A percentile compares a stretch with the other conserved stretches of the same genome.
Conservation (phyloP, 257 asterid genomes). For the Leonotis leonurus region DNA sequence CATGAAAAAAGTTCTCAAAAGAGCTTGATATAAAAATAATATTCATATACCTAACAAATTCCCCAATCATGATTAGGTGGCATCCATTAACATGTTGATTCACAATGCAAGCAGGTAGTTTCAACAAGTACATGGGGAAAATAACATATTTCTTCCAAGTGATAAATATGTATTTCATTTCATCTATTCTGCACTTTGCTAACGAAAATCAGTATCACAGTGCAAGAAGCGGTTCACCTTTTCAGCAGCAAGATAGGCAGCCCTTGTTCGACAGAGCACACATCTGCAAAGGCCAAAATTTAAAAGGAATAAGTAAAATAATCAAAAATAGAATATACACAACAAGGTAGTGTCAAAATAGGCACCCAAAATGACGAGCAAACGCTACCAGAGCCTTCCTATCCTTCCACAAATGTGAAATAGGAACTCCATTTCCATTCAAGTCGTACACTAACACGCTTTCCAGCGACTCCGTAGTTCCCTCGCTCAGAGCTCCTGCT, state of each 20-base stretch:
- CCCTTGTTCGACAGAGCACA: constrained; percentile 87
- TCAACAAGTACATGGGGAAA: not conserved
- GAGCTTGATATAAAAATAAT: not conserved
- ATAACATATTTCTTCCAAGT: not conserved
- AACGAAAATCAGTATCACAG: not conserved
- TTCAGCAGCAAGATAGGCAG: constrained; percentile 73
- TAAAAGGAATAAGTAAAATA: not conserved
- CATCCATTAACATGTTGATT: not conserved
- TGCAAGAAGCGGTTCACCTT: constrained; percentile 47
- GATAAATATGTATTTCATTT: not conserved
- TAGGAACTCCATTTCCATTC: constrained; percentile 52
- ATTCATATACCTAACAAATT: not conserved
- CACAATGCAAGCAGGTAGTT: not conserved
- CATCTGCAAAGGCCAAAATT: constrained; percentile 48
- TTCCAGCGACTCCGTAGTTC: constrained; percentile 41
- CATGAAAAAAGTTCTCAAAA: not conserved
- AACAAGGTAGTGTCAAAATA: constrained; percentile 5
- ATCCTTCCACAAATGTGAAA: constrained; percentile 89
- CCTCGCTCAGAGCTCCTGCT: constrained; percentile 45
- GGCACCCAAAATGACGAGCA: constrained; percentile 96
- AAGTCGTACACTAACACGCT: constrained; percentile 51
- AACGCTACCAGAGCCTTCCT: constrained; percentile 94
- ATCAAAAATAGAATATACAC: not conserved
- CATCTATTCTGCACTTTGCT: not conserved
- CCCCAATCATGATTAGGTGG: not conserved